A percentile compares a stretch with the other conserved stretches of the same genome.
phyloP scores from a whole-genome alignment of 208 protist species.

The Borovskyia barvae region DNA sequence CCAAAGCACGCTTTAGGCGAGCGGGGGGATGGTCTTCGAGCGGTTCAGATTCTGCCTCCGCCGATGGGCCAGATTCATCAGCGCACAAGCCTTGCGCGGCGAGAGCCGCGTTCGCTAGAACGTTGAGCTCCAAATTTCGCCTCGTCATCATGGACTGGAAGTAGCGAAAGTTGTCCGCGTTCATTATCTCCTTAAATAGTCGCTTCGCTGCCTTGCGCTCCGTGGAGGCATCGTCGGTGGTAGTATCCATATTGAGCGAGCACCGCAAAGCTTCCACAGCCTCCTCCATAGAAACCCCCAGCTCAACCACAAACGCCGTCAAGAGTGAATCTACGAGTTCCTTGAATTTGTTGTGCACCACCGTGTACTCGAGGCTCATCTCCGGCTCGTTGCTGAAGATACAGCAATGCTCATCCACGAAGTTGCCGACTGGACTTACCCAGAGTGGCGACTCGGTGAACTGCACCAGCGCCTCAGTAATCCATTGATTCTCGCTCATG shows the following conservation, averaged over 20 bases:
- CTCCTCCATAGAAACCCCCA: slow-evolving; percentile 63
- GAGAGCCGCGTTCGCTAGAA: slow-evolving; percentile 60
- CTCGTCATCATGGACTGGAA: slow-evolving; percentile 92
- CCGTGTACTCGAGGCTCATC: slow-evolving; percentile 90
- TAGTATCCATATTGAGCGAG: slow-evolving; percentile 17
- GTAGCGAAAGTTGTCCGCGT: slow-evolving; percentile 82
- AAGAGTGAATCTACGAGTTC: slow-evolving; percentile 84
- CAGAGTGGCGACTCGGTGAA: slow-evolving; percentile 86
- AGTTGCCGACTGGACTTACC: slow-evolving; percentile 80
- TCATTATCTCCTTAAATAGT: slow-evolving; percentile 75
- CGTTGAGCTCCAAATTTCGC: slow-evolving; percentile 90
- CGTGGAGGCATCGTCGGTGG: slow-evolving; percentile 5
- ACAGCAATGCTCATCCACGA: slow-evolving; percentile 91
- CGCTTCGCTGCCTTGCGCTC: slow-evolving; percentile 31
- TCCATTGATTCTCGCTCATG: slow-evolving; percentile 60
- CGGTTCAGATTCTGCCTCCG: too few species aligned
- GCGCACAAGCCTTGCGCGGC: slow-evolving; percentile 15
- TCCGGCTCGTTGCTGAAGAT: slow-evolving; percentile 86
- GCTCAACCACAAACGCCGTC: slow-evolving; percentile 72
- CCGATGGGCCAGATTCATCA: too few species aligned
- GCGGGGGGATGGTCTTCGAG: background rate
- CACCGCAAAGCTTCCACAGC: slow-evolving; percentile 47
- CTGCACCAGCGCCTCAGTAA: slow-evolving; percentile 82
- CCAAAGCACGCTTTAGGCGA: slow-evolving; percentile 17
- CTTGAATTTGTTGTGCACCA: slow-evolving; percentile 77